Conservation (phyloP, 2,329 filamentous ascomycete genomes). For the Diplodia seriata region DNA sequence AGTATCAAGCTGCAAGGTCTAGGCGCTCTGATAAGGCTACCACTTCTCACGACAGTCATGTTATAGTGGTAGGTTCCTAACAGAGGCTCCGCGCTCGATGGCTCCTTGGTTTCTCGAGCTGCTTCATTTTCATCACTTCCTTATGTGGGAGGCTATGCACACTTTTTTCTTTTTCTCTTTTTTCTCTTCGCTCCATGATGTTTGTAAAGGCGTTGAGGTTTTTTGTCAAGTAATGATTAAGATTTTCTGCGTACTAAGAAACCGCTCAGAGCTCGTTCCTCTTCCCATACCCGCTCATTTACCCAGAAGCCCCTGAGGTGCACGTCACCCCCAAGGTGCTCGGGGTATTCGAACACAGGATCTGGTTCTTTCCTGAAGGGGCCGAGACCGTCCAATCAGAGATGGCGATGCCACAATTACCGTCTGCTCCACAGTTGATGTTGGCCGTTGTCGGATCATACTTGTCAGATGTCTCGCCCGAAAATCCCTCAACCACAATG, state of each 20-base stretch:
- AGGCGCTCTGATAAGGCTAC: not conserved
- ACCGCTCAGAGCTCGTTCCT: not conserved
- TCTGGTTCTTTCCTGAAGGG: conserved; percentile 13
- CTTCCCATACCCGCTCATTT: not conserved
- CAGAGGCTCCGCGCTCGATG: not conserved
- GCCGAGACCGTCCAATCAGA: conserved; percentile 27
- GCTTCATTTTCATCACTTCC: not conserved
- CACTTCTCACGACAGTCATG: not conserved
- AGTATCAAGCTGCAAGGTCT: not conserved
- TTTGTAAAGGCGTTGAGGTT: not conserved
- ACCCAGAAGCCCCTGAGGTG: conserved; percentile 25
- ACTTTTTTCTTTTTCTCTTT: not conserved
- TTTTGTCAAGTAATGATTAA: not conserved
- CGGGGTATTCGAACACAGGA: conserved; percentile 25
- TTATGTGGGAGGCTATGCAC: not conserved
- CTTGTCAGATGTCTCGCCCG: conserved; percentile 59
- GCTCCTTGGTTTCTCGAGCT: not conserved
- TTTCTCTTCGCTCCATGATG: not conserved
- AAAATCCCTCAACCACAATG: conserved; percentile 58
- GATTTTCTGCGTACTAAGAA: not conserved
- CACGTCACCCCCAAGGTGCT: conserved; percentile 25
- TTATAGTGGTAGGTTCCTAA: not conserved
- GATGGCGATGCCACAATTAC: conserved; percentile 23
- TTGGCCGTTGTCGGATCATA: conserved; percentile 46
- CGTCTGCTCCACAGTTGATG: conserved; percentile 23